Evolutionary conservation across 2,329 filamentous ascomycete genomes (phyloP), one percentile per base, ranked within the genome.

Genomic region (Microsporum audouinii): DNA sequence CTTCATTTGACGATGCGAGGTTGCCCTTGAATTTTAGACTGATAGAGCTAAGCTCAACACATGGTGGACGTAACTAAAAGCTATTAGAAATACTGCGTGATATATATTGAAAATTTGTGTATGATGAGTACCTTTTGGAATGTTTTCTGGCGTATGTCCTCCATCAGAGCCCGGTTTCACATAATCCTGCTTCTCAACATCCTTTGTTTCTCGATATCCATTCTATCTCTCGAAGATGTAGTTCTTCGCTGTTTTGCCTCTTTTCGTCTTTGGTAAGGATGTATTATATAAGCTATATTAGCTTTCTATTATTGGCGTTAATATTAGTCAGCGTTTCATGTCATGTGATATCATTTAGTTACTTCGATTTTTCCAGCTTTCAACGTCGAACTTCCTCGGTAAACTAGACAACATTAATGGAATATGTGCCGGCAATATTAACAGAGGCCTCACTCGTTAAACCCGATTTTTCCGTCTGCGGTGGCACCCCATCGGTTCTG

Each of bases 31-130:
- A 77, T 47, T 71, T 73, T 14, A 84, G 71, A 7, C 79, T 79
- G 56, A 77, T 72, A 55, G 84, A 79, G 64, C 81, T 81, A 39
- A 86, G 76, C 51, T 80, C 77, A 38, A 86, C 79, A 67, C 84
- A 86, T 61, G 76, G 74, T 57, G 79, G 76, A 65, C 84, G 84
- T 60, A 87, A 75, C 80, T 83, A 66, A 38, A 31, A 27, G 53
- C 2, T 8, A 39, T 39, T 36, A 38, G 61, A 73, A 38, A 1
- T 5, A n/a, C 4, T 39, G n/a, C 3, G n/a, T 41, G 27, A 3
- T 17, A 2, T 7, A 36, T 39, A 27, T n/a, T 12, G 27, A 41
- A 41, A 27, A 68, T 1, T 23, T 23, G 17, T 23, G 36, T 58
- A 59, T 14, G 39, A 61, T 7, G 23, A 56, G 39, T 69, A 77